These are phyloP conservation scores for Nigrospora osmanthi DNA, from an alignment of 2,329 filamentous ascomycete species.

Conservation along the genomic window DNA sequence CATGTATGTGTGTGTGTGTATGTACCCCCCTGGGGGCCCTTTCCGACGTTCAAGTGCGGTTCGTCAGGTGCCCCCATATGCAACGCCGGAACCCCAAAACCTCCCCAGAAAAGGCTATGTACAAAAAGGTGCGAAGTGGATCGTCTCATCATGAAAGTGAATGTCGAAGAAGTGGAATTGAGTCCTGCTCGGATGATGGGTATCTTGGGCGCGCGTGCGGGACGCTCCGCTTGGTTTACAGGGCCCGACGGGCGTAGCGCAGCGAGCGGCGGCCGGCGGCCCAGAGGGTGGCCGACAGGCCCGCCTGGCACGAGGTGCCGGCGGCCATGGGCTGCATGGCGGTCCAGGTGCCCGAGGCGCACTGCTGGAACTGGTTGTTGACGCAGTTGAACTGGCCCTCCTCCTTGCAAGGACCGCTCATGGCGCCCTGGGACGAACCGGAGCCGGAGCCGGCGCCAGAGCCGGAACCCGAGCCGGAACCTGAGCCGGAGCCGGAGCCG, in stretches of 20 bases:
- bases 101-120: too few relatives aligned
- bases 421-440: slow-evolving; percentile 4
- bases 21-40: too few relatives aligned
- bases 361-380: slow-evolving; percentile 24
- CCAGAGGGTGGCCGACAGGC: slow-evolving; percentile 19
- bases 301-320: slow-evolving; percentile 18
- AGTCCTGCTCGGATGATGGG: slow-evolving; percentile 1
- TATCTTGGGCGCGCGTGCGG: not conserved
- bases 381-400: slow-evolving; percentile 27
- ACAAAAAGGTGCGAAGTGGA: too few relatives aligned
- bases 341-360: slow-evolving; percentile 22
- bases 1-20: too few relatives aligned
- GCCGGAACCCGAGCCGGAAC: slow-evolving; percentile 3
- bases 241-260: not conserved
- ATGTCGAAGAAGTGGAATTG: not conserved
- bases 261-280: slow-evolving; percentile 1
- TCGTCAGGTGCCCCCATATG: too few relatives aligned
- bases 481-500: slow-evolving; percentile 7
- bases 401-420: slow-evolving; percentile 16
- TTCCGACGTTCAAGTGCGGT: too few relatives aligned
- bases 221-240: not conserved
- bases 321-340: slow-evolving; percentile 16
- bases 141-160: not conserved
- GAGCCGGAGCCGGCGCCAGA: slow-evolving; percentile 5
- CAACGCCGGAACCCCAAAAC: too few relatives aligned